Base-by-base conservation (phyloP, 345 rosid species). In the Brassica carinata region DNA sequence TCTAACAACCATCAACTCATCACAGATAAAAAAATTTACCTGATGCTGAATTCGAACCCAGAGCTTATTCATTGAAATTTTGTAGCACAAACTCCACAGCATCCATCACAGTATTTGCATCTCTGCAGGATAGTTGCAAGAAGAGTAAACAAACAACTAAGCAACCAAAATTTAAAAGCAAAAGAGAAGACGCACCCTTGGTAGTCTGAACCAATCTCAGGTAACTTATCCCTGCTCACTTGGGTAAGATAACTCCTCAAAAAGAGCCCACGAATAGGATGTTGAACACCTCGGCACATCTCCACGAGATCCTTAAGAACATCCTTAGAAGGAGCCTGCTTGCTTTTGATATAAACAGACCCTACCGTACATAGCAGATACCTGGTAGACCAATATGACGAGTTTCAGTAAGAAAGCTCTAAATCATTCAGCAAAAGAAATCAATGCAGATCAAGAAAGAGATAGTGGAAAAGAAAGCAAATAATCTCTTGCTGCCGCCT, bases 81-180 rank as follows among this genome's bases (percentile, higher is more conserved):
- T 94, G 96, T 59, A 94, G 88, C 84, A 94, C 94, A 85, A 94
- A 94, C 77, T 92, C 98, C 64, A 94, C 93, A 80, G 98, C 93
- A 84, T 92, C 96, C 85, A 81, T 80, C 75, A 91, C 90, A 14
- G 91, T 89, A 53, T 91, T 90, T 1, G 87, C 93, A 89, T 87
- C 93, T 66, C 97, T 94, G 86, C 81, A 87, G 27, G 55, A 83
- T 63, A 34, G 74, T 70, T 3, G 15, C 18, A 55, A 59, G 23
- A 34, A 48, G 66, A 67, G 80, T 29, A 30, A 86, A 71, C 45
- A 70, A 81, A 68, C 63, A 53, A 17, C 68, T 45, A 10, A 45
- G 6, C 58, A 27, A 8, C 70, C 69, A 73, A 59, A 10, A 23
- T 17, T 36, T 33, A 63, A 59, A 45, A 15, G 6, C 14, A 33